These are phyloP conservation scores for Auxenochlorella pyrenoidosa DNA, from an alignment of 139 green algal genomes.

Conservation along the genomic window DNA sequence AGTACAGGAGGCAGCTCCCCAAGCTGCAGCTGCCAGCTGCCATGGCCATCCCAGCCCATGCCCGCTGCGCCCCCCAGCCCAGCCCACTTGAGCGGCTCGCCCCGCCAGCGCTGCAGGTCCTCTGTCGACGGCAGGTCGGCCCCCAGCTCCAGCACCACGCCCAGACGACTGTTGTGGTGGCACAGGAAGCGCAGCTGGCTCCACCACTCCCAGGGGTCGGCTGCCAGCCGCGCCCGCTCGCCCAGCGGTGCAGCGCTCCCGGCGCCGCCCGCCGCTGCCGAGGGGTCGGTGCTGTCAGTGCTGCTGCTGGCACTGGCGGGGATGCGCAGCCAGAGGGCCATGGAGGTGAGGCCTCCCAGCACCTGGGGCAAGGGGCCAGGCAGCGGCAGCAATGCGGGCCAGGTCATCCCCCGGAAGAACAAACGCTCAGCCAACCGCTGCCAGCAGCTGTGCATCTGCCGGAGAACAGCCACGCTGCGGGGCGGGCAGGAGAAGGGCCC, in stretches of 20 bases:
- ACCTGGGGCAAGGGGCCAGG: constrained; percentile 10
- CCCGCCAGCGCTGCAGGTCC: constrained; percentile 78
- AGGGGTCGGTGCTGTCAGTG: neutral
- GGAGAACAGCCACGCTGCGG: no score
- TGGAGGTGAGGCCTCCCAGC: constrained; percentile 68
- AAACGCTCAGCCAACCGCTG: no score
- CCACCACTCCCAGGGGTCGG: constrained; percentile 83
- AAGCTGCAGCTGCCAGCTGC: neutral
- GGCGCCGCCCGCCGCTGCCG: constrained; percentile 1
- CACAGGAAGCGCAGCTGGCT: constrained; percentile 77
- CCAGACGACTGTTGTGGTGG: constrained; percentile 78
- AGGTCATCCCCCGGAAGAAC: no score
- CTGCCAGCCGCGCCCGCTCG: neutral
- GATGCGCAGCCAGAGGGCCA: constrained; percentile 90
- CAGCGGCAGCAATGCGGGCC: no score
- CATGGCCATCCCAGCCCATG: neutral
- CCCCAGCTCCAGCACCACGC: constrained; percentile 74
- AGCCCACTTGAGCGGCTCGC: constrained; percentile 84
- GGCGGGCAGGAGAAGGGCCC: no score
- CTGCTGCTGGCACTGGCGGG: constrained; percentile 44
- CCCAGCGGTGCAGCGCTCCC: constrained; percentile 9
- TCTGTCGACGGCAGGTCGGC: constrained; percentile 42
- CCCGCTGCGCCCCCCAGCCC: neutral
- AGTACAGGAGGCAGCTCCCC: neutral
- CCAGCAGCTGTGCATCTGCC: no score